phyloP scores from a whole-genome alignment of 345 rosid genomes.

The Gynandropsis gynandra region DNA sequence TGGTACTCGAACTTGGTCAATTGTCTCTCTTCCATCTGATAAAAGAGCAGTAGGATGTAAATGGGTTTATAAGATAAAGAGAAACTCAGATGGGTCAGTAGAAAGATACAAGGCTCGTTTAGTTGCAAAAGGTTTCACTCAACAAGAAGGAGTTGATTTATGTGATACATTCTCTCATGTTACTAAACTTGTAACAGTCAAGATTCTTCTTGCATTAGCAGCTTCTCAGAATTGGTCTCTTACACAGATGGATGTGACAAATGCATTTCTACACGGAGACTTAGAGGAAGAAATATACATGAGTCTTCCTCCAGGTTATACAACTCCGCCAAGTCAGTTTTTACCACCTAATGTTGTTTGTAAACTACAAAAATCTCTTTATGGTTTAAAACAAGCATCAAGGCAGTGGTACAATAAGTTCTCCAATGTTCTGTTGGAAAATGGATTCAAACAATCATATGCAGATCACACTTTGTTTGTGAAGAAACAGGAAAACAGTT shows the following conservation, averaged over 20 bases:
- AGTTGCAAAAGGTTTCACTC: not conserved
- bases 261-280: not conserved
- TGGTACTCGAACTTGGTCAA: fast-evolving
- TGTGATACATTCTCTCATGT: not conserved
- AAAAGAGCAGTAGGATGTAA: not conserved
- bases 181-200: no score
- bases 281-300: not conserved
- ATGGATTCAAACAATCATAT: no score
- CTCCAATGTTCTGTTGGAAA: no score
- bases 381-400: not conserved
- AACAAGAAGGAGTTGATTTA: not conserved
- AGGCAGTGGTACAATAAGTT: not conserved
- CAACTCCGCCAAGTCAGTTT: not conserved
- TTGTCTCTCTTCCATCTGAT: not conserved
- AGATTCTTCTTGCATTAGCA: no score
- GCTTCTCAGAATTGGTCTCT: not conserved
- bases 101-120: not conserved
- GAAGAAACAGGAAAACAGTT: not conserved
- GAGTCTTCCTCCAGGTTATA: not conserved
- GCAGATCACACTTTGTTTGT: not conserved
- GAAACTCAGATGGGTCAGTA: not conserved
- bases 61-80: not conserved
- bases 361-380: not conserved
- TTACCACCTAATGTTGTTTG: not conserved
- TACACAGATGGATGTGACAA: not conserved